Evolutionary conservation across 2,329 filamentous ascomycete species (phyloP).

Genomic region (Fusarium concolor): DNA sequence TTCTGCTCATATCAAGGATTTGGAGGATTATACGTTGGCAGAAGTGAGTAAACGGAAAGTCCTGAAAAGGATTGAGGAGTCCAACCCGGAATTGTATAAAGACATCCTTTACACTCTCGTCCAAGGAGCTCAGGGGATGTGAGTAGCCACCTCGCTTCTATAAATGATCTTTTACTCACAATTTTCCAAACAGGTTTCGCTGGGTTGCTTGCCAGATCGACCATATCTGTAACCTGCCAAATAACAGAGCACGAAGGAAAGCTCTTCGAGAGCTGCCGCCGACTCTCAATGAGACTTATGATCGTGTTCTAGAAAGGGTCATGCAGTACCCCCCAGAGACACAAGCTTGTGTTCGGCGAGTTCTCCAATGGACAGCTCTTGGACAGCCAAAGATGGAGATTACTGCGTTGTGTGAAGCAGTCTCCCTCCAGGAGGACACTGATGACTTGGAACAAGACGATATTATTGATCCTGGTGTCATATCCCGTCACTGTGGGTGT

Average conservation of each 20-base stretch:
- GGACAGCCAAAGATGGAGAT: not conserved
- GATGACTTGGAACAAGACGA: slow-evolving; percentile 2
- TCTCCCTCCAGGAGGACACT: not conserved
- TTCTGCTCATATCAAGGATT: slow-evolving; percentile 9
- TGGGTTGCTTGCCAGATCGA: slow-evolving; percentile 28
- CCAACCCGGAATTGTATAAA: not conserved
- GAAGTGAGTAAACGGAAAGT: slow-evolving; percentile 2
- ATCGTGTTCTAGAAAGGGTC: slow-evolving; percentile 4
- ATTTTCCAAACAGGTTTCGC: slow-evolving; percentile 2
- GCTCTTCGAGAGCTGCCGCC: slow-evolving; percentile 6
- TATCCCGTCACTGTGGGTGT: slow-evolving; percentile 9
- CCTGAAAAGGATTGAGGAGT: not conserved
- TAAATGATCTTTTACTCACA: not conserved
- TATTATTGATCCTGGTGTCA: not conserved
- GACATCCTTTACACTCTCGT: slow-evolving; percentile 2
- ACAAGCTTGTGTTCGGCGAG: not conserved
- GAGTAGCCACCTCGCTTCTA: not conserved
- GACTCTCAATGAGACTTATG: slow-evolving; percentile 12
- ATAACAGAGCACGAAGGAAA: slow-evolving; percentile 3
- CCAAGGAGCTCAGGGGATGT: slow-evolving; percentile 10
- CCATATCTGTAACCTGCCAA: slow-evolving; percentile 6
- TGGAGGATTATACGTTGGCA: slow-evolving; percentile 7
- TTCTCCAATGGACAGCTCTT: slow-evolving; percentile 11
- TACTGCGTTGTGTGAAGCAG: slow-evolving; percentile 10
- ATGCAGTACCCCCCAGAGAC: not conserved